Evolutionary conservation across 2,329 filamentous ascomycete species (phyloP).

Genomic region (Clonostachys chloroleuca): DNA sequence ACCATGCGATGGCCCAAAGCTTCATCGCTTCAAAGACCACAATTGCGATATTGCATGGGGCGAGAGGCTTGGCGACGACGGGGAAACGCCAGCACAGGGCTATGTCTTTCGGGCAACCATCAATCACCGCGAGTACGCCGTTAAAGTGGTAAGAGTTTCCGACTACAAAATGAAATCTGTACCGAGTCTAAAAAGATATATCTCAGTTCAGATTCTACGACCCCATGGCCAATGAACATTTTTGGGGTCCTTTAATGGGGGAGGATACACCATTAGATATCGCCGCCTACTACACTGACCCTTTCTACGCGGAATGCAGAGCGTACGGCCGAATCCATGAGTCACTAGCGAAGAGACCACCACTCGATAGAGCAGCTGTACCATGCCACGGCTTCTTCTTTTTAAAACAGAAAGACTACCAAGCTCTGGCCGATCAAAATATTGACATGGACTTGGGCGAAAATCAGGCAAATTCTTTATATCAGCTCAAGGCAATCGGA

Average conservation of each 20-base stretch:
- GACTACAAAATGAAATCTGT: background rate
- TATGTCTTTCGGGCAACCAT: background rate
- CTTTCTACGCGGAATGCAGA: slow-evolving; percentile 12
- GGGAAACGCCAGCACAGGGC: no score
- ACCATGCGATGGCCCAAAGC: background rate
- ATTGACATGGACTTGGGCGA: background rate
- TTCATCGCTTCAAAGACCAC: background rate
- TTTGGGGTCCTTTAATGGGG: background rate
- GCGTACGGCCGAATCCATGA: slow-evolving; percentile 10
- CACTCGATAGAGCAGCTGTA: background rate
- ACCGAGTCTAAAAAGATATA: no score
- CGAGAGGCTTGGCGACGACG: background rate
- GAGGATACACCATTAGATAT: slow-evolving; percentile 5
- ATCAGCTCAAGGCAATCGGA: background rate
- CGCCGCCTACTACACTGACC: slow-evolving; percentile 11
- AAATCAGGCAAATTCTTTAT: background rate
- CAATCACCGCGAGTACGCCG: background rate
- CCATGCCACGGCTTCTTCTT: background rate
- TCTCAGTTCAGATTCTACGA: background rate
- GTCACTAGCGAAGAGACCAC: background rate
- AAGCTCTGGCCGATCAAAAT: background rate
- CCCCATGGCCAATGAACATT: background rate
- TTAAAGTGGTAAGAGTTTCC: background rate
- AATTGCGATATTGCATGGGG: background rate
- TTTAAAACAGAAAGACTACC: no score